A percentile compares a stretch with the other conserved stretches of the same genome.
These are phyloP conservation scores for Scheffersomyces cryptocercus DNA, from an alignment of 1,139 yeast species.

Conservation along the genomic window DNA sequence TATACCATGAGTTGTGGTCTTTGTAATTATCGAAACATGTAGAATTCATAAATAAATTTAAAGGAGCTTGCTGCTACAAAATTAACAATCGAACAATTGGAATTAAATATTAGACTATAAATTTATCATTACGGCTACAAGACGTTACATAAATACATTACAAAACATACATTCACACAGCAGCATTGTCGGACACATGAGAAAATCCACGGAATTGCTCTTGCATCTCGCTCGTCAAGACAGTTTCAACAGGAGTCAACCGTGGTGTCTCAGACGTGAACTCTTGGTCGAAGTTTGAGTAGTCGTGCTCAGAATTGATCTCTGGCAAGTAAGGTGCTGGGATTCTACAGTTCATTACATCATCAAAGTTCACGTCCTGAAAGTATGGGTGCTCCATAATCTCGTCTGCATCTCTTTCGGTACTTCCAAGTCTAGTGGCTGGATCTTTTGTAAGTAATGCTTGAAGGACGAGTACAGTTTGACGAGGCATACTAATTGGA, in stretches of 20 bases:
- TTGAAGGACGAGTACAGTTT: constrained; percentile 91
- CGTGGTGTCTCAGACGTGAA: constrained; percentile 95
- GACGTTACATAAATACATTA: too few species aligned
- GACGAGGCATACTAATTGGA: constrained; percentile 97
- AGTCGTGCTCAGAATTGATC: constrained; percentile 83
- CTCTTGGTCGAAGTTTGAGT: constrained; percentile 90
- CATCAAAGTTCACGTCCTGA: constrained; percentile 87
- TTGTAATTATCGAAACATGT: too few species aligned
- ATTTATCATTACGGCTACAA: too few species aligned
- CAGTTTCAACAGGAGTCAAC: constrained; percentile 89
- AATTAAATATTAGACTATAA: too few species aligned
- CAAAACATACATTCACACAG: constrained; percentile 21
- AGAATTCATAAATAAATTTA: too few species aligned
- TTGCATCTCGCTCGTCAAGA: constrained; percentile 84
- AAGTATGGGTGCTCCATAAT: constrained; percentile 96
- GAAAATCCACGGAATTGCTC: constrained; percentile 97
- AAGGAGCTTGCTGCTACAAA: too few species aligned
- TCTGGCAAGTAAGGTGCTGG: constrained; percentile 87
- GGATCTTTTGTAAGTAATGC: constrained; percentile 91
- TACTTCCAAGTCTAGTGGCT: constrained; percentile 75
- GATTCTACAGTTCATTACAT: constrained; percentile 68
- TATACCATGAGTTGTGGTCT: too few species aligned
- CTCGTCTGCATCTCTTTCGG: constrained; percentile 86
- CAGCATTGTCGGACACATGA: constrained; percentile 71
- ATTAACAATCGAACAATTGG: too few species aligned